These are phyloP conservation scores for Kalmusia sp. DNA, from an alignment of 2,329 filamentous ascomycete species.

Conservation along the genomic window DNA sequence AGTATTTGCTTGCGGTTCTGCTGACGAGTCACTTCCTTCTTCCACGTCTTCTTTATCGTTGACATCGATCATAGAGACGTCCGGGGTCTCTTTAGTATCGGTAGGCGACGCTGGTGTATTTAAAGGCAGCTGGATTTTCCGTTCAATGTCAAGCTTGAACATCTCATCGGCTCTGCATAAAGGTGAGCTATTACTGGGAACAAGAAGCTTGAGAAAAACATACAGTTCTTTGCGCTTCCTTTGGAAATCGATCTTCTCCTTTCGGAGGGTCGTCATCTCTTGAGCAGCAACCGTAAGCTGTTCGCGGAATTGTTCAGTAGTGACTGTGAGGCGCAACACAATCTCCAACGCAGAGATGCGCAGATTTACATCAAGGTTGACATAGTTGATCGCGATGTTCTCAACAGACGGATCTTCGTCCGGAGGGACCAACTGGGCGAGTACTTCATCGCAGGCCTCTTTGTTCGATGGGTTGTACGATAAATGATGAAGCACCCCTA, in stretches of 20 bases:
- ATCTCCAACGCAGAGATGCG: slow-evolving; percentile 83
- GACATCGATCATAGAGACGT: slow-evolving; percentile 67
- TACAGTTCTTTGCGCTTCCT: slow-evolving; percentile 72
- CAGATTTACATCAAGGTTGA: slow-evolving; percentile 79
- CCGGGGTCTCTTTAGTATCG: slow-evolving; percentile 59
- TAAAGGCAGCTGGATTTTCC: slow-evolving; percentile 75
- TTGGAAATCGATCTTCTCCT: slow-evolving; percentile 94
- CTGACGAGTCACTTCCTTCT: slow-evolving; percentile 71
- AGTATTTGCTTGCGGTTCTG: slow-evolving; percentile 63
- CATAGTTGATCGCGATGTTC: slow-evolving; percentile 76
- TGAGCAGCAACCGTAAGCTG: slow-evolving; percentile 93
- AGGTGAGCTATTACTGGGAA: slow-evolving; percentile 4
- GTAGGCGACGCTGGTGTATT: slow-evolving; percentile 69
- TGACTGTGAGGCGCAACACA: slow-evolving; percentile 82
- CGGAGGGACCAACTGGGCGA: slow-evolving; percentile 81
- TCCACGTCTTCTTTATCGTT: slow-evolving; percentile 74
- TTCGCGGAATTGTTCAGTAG: slow-evolving; percentile 83
- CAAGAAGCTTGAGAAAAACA: slow-evolving; percentile 37
- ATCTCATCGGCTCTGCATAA: slow-evolving; percentile 72
- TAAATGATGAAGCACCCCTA: slow-evolving; percentile 84
- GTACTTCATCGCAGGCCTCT: slow-evolving; percentile 76
- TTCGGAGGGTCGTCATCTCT: slow-evolving; percentile 92
- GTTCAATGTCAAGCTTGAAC: slow-evolving; percentile 73
- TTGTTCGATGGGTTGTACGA: slow-evolving; percentile 76
- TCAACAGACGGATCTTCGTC: slow-evolving; percentile 77